Base-by-base conservation (phyloP, 2,329 filamentous ascomycete species). In the Ceratocystis cubensis region DNA sequence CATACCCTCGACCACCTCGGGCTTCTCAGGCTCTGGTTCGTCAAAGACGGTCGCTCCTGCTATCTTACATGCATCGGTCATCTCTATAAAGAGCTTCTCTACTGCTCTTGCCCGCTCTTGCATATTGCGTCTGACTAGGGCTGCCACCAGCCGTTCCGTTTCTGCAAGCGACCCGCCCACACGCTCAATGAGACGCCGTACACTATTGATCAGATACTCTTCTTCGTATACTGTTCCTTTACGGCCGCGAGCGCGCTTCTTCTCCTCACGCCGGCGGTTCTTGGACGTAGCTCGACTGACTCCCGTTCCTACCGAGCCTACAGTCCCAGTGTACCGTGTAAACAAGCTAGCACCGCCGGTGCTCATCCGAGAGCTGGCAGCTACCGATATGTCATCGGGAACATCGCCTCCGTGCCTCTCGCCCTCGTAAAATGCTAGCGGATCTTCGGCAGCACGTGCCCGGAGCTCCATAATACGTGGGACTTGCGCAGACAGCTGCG, bases 141-240 rank as follows among this genome's bases (percentile, higher is more conserved):
- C 91, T 70, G 88, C 85, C 0, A 96, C 82, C 6, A 97, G 80
- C 17, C 86, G 78, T 72, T 85, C 82, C 0, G 90, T 84, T 74
- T 99, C 94, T 0, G 83, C 81, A 63, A 85, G 82, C 2, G 87
- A 82, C 25, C 80, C 80, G 74, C 92, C 91, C 25, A 96, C 84
- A 45, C 92, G 82, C 74, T 96, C 91, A 15, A 96, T 84, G 44
- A 99, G 80, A 28, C 94, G 81, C 13, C 87, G 84, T 45, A 97
- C 86, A 71, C 88, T 93, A 74, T 92, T 94, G 67, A 96, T 87
- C 4, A 99, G 83, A 75, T 99, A 99, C 75, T 97, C 94, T 73
- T 97, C 93, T 75, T 99, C 94, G 75, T 99, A 99, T 4, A 99
- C 89, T 17, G 90, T 96, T 10, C 94, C 94, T 79, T 97, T 97